phyloP scores from a whole-genome alignment of 164 flowering plant genomes.

The Euptelea pleiosperma region DNA sequence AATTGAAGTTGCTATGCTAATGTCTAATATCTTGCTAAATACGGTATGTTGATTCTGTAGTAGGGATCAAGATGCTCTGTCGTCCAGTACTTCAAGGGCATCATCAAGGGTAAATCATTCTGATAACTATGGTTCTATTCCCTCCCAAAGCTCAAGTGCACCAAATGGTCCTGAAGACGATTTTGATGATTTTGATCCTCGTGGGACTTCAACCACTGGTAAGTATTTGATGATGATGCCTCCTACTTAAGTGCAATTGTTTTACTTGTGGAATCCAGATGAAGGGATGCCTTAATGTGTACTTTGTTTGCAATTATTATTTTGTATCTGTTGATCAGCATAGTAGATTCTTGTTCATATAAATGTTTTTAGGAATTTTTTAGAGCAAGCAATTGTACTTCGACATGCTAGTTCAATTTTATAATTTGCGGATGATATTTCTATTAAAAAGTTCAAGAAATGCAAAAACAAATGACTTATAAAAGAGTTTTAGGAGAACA shows the following conservation, averaged over 20 bases:
- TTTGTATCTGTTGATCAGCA: background rate
- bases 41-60: conserved; percentile 27
- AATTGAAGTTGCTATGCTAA: background rate
- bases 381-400: no score
- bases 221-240: conserved; percentile 24
- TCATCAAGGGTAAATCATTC: conserved; percentile 29
- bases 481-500: no score
- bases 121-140: conserved; percentile 30
- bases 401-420: no score
- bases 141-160: conserved; percentile 43
- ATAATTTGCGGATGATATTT: no score
- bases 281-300: background rate
- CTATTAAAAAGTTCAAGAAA: no score
- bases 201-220: conserved; percentile 77
- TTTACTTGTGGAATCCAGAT: background rate
- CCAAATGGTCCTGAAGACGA: conserved; percentile 62
- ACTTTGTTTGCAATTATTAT: background rate
- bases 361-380: no score
- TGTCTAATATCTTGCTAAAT: conserved; percentile 1
- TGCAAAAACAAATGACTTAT: no score
- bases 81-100: conserved; percentile 34
- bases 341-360: background rate
- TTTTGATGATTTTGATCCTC: conserved; percentile 94
- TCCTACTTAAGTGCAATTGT: background rate
- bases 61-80: conserved; percentile 36